Evolutionary conservation across 1,139 yeast species (phyloP).

Genomic region (Nakaseomyces bracarensis): DNA sequence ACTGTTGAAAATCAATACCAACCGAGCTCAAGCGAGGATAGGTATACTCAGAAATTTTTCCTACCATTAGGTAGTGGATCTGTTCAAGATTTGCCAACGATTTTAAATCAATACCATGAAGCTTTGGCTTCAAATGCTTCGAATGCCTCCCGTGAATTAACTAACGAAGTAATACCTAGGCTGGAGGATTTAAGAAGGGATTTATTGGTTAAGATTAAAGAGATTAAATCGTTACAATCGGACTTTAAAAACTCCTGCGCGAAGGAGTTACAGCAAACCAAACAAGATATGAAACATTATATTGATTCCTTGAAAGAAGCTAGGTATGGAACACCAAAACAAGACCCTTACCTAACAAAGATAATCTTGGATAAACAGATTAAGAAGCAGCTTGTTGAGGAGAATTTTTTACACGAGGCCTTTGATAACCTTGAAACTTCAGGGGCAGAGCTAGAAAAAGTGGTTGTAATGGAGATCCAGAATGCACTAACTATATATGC

Average conservation of each 20-base stretch:
- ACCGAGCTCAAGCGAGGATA: conserved; percentile 23
- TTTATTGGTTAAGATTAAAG: conserved; percentile 73
- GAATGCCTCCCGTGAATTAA: conserved; percentile 63
- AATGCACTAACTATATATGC: conserved; percentile 69
- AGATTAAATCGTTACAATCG: conserved; percentile 67
- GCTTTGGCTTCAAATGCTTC: conserved; percentile 61
- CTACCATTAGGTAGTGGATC: conserved; percentile 73
- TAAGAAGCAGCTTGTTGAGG: conserved; percentile 70
- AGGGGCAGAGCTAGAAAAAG: conserved; percentile 82
- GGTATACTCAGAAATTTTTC: conserved; percentile 30
- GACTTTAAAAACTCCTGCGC: conserved; percentile 73
- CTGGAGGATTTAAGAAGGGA: conserved; percentile 79
- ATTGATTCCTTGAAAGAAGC: conserved; percentile 39
- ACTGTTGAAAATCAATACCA: conserved; percentile 23
- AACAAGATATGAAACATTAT: conserved; percentile 42
- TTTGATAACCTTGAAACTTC: conserved; percentile 78
- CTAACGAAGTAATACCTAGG: conserved; percentile 63
- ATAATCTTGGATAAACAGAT: conserved; percentile 66
- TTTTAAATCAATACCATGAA: conserved; percentile 64
- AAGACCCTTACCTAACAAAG: conserved; percentile 79
- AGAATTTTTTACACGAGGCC: conserved; percentile 80
- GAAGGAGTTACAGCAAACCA: conserved; percentile 61
- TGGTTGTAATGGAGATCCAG: conserved; percentile 80
- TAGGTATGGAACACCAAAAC: conserved; percentile 17
- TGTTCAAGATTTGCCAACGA: conserved; percentile 68